A percentile compares a stretch with the other conserved stretches of the same genome.
phyloP scores from a whole-genome alignment of 345 rosid genomes.

The Salix udensis region DNA sequence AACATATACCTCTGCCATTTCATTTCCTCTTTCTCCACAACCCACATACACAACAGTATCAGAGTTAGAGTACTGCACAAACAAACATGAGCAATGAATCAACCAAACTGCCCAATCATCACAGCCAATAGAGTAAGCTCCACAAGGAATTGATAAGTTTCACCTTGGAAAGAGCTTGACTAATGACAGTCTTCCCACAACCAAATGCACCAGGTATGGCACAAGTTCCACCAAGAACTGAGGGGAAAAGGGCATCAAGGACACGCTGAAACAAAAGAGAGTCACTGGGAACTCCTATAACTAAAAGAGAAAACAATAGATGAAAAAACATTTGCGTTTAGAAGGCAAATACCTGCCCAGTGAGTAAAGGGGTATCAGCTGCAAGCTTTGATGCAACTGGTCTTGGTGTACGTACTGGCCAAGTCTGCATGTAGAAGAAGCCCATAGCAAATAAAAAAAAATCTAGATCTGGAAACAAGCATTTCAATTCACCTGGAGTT shows the following conservation, averaged over 20 bases:
- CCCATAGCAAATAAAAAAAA: slow-evolving; percentile 1
- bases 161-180: slow-evolving; percentile 99
- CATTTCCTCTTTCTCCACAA: slow-evolving; percentile 99
- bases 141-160: slow-evolving; percentile 10
- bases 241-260: slow-evolving; percentile 99
- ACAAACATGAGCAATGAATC: slow-evolving; percentile 12
- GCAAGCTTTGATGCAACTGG: slow-evolving; percentile 99
- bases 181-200: slow-evolving; percentile 99
- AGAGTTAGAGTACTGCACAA: slow-evolving; percentile 90
- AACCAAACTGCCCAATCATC: slow-evolving; percentile 1
- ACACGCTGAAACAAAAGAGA: slow-evolving; percentile 65
- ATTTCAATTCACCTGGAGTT: background rate
- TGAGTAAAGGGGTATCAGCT: slow-evolving; percentile 97
- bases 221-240: slow-evolving; percentile 99
- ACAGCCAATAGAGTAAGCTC: background rate
- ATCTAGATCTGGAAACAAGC: background rate
- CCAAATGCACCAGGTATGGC: slow-evolving; percentile 99
- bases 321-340: background rate
- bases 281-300: slow-evolving; percentile 18
- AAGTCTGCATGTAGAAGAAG: slow-evolving; percentile 52
- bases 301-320: background rate
- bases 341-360: slow-evolving; percentile 68
- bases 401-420: slow-evolving; percentile 99
- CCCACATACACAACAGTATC: slow-evolving; percentile 98
- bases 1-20: slow-evolving; percentile 90